phyloP scores from a whole-genome alignment of 768 basidiomycete genomes.

The Trametes cingulata region DNA sequence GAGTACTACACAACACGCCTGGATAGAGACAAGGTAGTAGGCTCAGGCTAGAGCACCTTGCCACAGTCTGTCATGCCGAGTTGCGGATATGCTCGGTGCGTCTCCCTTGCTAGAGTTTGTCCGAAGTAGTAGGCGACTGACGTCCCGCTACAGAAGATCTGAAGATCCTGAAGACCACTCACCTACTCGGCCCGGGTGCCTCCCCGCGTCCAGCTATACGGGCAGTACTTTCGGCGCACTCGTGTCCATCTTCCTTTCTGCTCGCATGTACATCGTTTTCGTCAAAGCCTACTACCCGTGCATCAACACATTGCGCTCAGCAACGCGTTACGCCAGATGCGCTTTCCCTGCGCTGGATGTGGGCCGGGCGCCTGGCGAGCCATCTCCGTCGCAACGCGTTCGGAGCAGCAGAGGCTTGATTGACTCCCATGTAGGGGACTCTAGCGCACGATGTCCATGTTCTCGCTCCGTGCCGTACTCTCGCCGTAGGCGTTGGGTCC shows the following conservation, averaged over 20 bases:
- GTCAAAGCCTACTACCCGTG: conserved; percentile 27
- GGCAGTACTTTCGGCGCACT: conserved; percentile 28
- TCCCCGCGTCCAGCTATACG: conserved; percentile 30
- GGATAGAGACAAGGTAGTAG: no score
- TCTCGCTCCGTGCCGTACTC: no score
- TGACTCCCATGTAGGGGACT: no score
- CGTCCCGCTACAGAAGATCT: conserved; percentile 16
- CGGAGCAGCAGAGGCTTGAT: conserved; percentile 5
- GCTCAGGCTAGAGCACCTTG: no score
- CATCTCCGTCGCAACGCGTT: conserved; percentile 18
- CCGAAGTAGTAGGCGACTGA: neutral
- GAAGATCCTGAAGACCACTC: conserved; percentile 28
- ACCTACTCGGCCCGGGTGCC: conserved; percentile 28
- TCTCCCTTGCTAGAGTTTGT: neutral
- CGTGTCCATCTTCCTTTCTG: conserved; percentile 30
- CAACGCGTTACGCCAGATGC: conserved; percentile 20
- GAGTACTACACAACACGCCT: no score
- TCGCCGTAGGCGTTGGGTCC: no score
- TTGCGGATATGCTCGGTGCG: conserved; percentile 18
- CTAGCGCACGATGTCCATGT: no score
- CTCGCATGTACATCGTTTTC: conserved; percentile 27
- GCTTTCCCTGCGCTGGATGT: conserved; percentile 28
- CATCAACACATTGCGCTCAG: conserved; percentile 27
- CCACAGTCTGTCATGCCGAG: no score
- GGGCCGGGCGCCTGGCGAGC: conserved; percentile 23